Evolutionary conservation across 73 alveolate genomes (phyloP), one percentile per base, ranked within the genome.

Genomic region (Paramecium sexaurelia): DNA sequence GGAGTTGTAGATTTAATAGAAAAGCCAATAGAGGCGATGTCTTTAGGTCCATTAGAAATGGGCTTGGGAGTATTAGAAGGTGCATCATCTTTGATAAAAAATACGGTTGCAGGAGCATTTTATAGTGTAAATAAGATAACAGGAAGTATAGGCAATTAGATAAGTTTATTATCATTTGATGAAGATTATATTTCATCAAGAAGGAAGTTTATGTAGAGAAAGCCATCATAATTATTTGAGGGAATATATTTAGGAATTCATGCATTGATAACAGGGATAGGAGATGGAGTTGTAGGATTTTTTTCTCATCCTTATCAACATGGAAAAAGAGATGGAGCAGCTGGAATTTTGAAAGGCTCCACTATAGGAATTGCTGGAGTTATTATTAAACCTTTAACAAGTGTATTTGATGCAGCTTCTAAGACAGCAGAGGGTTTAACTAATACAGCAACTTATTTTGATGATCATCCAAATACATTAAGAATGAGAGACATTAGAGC

Each of bases 351-450:
- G 26, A 94, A 92, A 75, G 99, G 99, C 8, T 85, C 96, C 22
- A 87, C 96, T 57, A 91, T 94, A 94, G 99, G 99, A 6, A 67
- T 96, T 55, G 92, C 96, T 45, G 99, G 99, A 47, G 94, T 94
- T 6, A 55, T 96, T 19, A 92, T 96, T 55, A 96, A 96, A 67
- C 99, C 99, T 35, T 55, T 96, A 20, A 92, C 98, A 66, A 98
- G 99, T 8, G 94, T 95, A 22, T 92, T 96, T 67, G 99, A 98
- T 91, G 95, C 98, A 36, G 97, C 99, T 20, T 95, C 99, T 6
- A 98, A 98, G 92, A 97, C 99, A 19, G 96, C 99, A 0, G 99
- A 98, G 85, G 99, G 99, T 27, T 93, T 98, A 11, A 98, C 97
- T 82, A 97, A 98, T 95, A 96, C 98, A 24, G 98, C 98, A 6